A percentile compares a stretch with the other conserved stretches of the same genome.
Evolutionary conservation across 1,284 basidiomycete species (phyloP).

Genomic region (Papiliotrema nemorosa): DNA sequence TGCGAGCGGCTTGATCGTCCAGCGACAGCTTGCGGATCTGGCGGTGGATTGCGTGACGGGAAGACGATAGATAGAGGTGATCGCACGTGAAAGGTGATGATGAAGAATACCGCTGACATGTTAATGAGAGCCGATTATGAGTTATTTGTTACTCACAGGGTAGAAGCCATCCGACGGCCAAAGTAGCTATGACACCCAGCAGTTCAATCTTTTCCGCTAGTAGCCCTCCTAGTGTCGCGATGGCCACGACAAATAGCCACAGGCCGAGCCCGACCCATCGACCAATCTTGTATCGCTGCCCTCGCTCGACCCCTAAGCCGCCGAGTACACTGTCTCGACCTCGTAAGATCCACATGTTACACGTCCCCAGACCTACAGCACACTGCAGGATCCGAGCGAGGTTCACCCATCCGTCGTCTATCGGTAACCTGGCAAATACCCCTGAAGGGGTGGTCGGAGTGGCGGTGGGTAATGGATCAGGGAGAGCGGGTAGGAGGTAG

Average conservation of each 20-base stretch:
- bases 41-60: slow-evolving; percentile 22
- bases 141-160: slow-evolving; percentile 33
- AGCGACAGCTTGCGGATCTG: background rate
- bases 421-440: slow-evolving; percentile 35
- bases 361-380: slow-evolving; percentile 31
- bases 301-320: slow-evolving; percentile 38
- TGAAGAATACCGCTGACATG: slow-evolving; percentile 47
- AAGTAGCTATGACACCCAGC: slow-evolving; percentile 39
- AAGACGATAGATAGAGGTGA: slow-evolving; percentile 50
- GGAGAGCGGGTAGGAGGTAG: slow-evolving; percentile 39
- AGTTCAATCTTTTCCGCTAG: slow-evolving; percentile 44
- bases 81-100: slow-evolving; percentile 51
- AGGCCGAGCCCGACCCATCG: slow-evolving; percentile 41
- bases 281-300: slow-evolving; percentile 35
- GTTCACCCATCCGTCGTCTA: slow-evolving; percentile 45
- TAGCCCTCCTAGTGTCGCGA: slow-evolving; percentile 41
- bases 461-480: slow-evolving; percentile 4
- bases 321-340: slow-evolving; percentile 42
- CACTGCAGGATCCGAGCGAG: slow-evolving; percentile 44
- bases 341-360: slow-evolving; percentile 43
- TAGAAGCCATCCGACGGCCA: slow-evolving; percentile 48
- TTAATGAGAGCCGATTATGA: background rate
- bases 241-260: slow-evolving; percentile 35
- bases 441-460: slow-evolving; percentile 25
- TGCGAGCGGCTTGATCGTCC: slow-evolving; percentile 12